Evolutionary conservation across 108 stramenopile species (phyloP).

Genomic region (Fistulifera solaris): DNA sequence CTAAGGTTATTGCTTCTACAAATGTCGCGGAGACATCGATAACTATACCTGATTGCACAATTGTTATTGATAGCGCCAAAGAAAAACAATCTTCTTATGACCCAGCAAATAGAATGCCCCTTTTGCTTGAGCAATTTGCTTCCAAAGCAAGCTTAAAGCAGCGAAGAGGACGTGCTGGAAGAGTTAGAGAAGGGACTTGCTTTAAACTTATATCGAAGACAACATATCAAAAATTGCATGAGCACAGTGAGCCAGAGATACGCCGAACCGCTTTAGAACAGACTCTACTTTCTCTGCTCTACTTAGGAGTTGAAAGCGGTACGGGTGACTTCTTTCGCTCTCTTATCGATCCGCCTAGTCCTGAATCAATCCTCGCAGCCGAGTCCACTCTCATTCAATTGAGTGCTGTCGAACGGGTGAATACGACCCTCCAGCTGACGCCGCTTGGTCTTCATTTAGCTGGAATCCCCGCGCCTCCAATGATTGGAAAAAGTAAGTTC

Average conservation of each 20-base stretch:
- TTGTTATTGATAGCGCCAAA: constrained; percentile 83
- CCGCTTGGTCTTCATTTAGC: constrained; percentile 77
- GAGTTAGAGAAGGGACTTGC: constrained; percentile 72
- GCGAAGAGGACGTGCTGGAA: constrained; percentile 73
- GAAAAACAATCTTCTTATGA: constrained; percentile 84
- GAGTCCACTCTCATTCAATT: constrained; percentile 40
- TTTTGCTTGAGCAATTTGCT: constrained; percentile 71
- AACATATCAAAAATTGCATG: constrained; percentile 36
- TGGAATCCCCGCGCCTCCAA: constrained; percentile 77
- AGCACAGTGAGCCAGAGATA: constrained; percentile 75
- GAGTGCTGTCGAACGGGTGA: constrained; percentile 37
- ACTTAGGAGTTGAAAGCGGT: constrained; percentile 70
- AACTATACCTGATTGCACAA: constrained; percentile 91
- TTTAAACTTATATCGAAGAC: constrained; percentile 71
- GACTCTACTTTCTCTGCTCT: constrained; percentile 63
- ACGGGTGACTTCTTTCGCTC: constrained; percentile 46
- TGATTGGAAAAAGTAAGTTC: constrained; percentile 58
- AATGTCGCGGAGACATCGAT: constrained; percentile 95
- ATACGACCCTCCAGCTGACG: constrained; percentile 26
- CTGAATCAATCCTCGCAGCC: constrained; percentile 48
- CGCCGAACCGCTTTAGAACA: constrained; percentile 75
- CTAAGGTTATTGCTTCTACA: constrained; percentile 90
- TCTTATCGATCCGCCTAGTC: constrained; percentile 67
- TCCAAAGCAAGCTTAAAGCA: constrained; percentile 72
- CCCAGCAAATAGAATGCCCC: constrained; percentile 79